Evolutionary conservation across 2,329 filamentous ascomycete genomes (phyloP).

Genomic region (Trichoderma sp.): DNA sequence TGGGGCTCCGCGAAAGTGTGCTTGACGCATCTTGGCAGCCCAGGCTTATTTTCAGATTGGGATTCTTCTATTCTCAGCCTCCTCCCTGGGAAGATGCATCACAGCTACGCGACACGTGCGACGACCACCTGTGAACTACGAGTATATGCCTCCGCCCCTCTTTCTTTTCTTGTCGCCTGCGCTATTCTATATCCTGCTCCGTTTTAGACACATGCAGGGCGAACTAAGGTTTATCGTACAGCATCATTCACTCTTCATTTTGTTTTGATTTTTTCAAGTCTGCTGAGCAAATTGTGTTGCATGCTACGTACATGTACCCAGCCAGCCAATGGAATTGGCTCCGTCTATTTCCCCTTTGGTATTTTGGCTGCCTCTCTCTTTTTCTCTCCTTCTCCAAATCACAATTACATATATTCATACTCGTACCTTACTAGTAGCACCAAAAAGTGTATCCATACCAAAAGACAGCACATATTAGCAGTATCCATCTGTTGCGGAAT

Average conservation of each 20-base stretch:
- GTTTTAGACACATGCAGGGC: background rate
- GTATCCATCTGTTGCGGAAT: background rate
- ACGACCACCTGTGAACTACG: background rate
- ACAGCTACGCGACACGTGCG: background rate
- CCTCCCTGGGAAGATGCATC: background rate
- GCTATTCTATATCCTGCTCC: background rate
- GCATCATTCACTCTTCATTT: background rate
- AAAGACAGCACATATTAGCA: background rate
- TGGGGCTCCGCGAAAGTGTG: background rate
- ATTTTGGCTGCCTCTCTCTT: background rate
- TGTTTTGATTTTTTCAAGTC: background rate
- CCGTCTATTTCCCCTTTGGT: background rate
- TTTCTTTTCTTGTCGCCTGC: background rate
- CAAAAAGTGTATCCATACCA: background rate
- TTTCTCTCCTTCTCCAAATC: background rate
- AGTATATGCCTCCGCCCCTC: background rate
- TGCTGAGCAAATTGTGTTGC: background rate
- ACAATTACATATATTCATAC: background rate
- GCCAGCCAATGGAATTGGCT: background rate
- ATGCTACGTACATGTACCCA: background rate
- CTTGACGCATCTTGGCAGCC: constrained; percentile 1
- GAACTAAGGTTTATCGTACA: background rate
- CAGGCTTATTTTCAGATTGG: background rate
- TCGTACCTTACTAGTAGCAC: background rate
- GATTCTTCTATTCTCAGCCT: background rate